Base-by-base conservation (phyloP, 768 basidiomycete species). In the Termitomyces eurrhizus region DNA sequence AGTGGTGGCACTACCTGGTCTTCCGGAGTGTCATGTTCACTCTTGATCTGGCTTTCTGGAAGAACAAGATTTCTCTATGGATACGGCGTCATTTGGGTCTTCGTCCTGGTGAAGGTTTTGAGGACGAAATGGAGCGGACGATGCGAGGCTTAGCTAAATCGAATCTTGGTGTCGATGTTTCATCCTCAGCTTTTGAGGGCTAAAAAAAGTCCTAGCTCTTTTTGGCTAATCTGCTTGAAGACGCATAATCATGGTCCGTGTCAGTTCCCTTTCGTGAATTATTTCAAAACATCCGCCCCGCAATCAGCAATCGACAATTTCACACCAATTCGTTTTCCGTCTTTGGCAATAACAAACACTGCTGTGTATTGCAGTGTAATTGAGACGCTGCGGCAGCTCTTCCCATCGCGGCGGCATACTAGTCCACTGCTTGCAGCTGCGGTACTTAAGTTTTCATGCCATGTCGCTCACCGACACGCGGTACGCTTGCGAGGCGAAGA, bases 101-200 rank as follows among this genome's bases (percentile, higher is more conserved):
- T 63, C 64, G 59, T 35, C 59, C 64, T 42, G 72, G 69, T 74
- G 77, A 65, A 64, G 86, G 83, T 21, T 92, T 94, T 66, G 93
- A 96, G 72, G 90, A 92, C 62, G 85, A 90, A 70, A 70, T 96
- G 56, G 92, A 96, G 79, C 77, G 78, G 64, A 82, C 84, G 33
- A 85, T 93, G 78, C 76, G 85, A 49, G 83, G 78, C 11, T 83
- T 93, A 72, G 92, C 92, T n/a, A 88, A 84, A 69, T 84, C 82
- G 51, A 88, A 85, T 62, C 80, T 95, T 58, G 93, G 93, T 2
- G 79, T 95, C 46, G 91, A 95, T 54, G 80, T 93, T 16, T 79
- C 77, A 2, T 76, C 81, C 9, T 76, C 71, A 26, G 82, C 77
- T 3, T 92, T 91, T 70, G 72, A 75, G 4, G 85, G 83, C 26